A percentile compares a stretch with the other conserved stretches of the same genome.
Evolutionary conservation across 2,329 filamentous ascomycete species (phyloP).

Genomic region (Clonostachys chloroleuca): DNA sequence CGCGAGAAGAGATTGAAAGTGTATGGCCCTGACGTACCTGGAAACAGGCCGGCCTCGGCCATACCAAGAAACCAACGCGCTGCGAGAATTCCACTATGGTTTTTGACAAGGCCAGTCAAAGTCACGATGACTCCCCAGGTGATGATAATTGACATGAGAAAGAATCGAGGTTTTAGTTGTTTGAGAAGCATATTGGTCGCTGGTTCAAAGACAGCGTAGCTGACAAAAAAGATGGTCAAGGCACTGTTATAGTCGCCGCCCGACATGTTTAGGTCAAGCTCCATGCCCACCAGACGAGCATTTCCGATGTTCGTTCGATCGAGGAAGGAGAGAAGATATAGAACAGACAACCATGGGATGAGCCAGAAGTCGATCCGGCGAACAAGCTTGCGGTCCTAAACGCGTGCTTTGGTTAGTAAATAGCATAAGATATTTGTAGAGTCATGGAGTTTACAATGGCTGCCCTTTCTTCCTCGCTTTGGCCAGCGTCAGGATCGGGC

Average conservation of each 20-base stretch:
- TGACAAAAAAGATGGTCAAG: conserved; percentile 70
- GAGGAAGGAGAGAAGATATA: conserved; percentile 67
- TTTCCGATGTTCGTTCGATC: conserved; percentile 66
- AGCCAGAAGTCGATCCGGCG: conserved; percentile 41
- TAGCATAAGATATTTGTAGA: not conserved
- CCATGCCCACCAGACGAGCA: conserved; percentile 58
- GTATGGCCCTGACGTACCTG: conserved; percentile 20
- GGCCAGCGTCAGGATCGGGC: conserved; percentile 45
- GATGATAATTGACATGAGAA: conserved; percentile 70
- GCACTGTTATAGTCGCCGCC: conserved; percentile 67
- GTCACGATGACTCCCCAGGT: conserved; percentile 40
- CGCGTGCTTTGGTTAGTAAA: conserved; percentile 27
- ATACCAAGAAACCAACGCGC: conserved; percentile 57
- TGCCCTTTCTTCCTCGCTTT: conserved; percentile 56
- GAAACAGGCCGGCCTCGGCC: conserved; percentile 63
- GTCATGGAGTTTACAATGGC: conserved; percentile 43
- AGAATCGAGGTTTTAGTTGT: conserved; percentile 65
- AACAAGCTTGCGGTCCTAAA: conserved; percentile 39
- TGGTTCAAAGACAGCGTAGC: conserved; percentile 71
- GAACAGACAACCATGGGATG: conserved; percentile 59
- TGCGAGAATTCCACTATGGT: conserved; percentile 37
- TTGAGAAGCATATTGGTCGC: conserved; percentile 78
- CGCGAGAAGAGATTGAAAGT: no score
- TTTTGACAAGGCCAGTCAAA: conserved; percentile 46
- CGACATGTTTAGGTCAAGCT: conserved; percentile 35